Conservation (phyloP, 768 basidiomycete species). For the Russula compacta region DNA sequence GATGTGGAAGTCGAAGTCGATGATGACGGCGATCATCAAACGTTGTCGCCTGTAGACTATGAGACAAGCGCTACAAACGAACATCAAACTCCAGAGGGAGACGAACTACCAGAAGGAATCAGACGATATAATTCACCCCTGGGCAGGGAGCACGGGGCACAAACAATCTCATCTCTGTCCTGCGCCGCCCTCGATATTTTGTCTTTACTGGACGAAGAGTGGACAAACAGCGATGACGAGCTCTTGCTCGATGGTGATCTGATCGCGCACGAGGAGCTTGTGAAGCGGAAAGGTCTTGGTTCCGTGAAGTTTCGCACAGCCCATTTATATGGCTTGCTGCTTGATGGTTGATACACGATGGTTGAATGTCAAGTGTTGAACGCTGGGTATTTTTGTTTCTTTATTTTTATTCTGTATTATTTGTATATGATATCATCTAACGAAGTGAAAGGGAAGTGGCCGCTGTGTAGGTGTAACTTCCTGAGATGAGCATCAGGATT, state of each 20-base stretch:
- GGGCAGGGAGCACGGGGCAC: neutral
- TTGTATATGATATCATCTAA: neutral
- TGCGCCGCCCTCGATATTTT: neutral
- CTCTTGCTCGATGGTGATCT: constrained; percentile 4
- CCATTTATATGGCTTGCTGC: constrained; percentile 5
- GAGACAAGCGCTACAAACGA: neutral
- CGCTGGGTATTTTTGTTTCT: neutral
- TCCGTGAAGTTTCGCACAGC: constrained; percentile 13
- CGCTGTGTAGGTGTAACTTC: too few relatives aligned
- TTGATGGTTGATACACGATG: neutral
- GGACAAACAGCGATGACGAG: constrained; percentile 9
- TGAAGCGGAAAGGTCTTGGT: constrained; percentile 3
- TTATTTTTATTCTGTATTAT: neutral
- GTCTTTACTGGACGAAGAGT: neutral
- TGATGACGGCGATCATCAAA: neutral
- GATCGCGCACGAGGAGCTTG: neutral
- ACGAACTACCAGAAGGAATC: neutral
- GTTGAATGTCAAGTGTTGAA: neutral
- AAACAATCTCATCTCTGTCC: neutral
- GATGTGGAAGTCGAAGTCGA: constrained; percentile 1
- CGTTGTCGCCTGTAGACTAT: neutral
- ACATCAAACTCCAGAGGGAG: neutral
- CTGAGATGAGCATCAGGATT: too few relatives aligned
- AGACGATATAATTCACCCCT: neutral
- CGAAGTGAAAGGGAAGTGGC: neutral